phyloP scores from a whole-genome alignment of 371 early-diverging fungal genomes.

The Antonospora locustae region DNA sequence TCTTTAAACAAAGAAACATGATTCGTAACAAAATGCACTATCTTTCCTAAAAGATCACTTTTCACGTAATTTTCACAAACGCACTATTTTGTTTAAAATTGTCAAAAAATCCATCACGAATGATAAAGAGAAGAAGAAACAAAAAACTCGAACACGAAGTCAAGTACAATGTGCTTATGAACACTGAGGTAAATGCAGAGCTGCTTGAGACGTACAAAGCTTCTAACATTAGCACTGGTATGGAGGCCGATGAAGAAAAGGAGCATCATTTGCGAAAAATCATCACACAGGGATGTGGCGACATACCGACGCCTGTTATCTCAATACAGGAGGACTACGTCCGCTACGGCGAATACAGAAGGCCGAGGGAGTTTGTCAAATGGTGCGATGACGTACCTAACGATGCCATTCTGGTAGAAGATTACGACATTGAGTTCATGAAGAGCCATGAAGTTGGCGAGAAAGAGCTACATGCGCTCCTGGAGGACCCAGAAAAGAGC shows the following conservation, averaged over 20 bases:
- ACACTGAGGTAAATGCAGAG: background rate
- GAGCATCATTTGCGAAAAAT: conserved; percentile 45
- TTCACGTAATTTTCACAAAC: too few species aligned
- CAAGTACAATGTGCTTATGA: conserved; percentile 8
- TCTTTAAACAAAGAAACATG: too few species aligned
- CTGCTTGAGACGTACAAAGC: conserved; percentile 35
- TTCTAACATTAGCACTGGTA: conserved; percentile 33
- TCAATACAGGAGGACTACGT: conserved; percentile 9
- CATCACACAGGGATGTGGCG: conserved; percentile 17
- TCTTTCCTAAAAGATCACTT: too few species aligned
- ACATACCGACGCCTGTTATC: conserved; percentile 45
- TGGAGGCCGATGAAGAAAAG: conserved; percentile 52
- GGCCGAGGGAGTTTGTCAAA: conserved; percentile 14
- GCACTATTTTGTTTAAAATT: too few species aligned
- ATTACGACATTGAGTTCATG: conserved; percentile 15
- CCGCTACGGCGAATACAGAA: background rate
- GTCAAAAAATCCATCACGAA: too few species aligned
- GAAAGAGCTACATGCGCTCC: background rate
- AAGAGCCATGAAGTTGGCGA: conserved; percentile 1
- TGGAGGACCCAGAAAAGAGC: conserved; percentile 7
- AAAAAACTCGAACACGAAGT: conserved; percentile 12
- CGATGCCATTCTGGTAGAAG: conserved; percentile 20
- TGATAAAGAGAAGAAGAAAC: conserved; percentile 24
- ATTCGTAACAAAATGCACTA: too few species aligned
- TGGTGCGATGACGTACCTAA: conserved; percentile 34